phyloP scores from a whole-genome alignment of 2,329 filamentous ascomycete species.

The Sporothrix pallida region DNA sequence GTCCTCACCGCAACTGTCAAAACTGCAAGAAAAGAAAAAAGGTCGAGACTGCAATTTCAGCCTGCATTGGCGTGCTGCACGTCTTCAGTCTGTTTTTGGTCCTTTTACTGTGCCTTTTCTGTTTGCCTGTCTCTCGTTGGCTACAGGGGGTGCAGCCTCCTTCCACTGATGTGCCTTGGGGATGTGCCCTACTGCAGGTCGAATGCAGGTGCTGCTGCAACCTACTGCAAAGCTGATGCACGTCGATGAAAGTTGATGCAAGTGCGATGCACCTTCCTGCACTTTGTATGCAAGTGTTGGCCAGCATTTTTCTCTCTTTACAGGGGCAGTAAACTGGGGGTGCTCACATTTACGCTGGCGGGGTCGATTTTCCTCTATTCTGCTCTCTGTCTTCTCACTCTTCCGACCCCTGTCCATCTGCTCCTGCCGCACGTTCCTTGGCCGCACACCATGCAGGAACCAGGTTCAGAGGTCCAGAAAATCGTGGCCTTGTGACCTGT shows the following conservation, averaged over 20 bases:
- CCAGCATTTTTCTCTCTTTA: neutral
- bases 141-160: neutral
- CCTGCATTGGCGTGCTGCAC: conserved; percentile 29
- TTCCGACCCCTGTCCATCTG: neutral
- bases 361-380: neutral
- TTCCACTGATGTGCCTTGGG: neutral
- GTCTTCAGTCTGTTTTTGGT: neutral
- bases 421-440: conserved; percentile 3
- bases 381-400: neutral
- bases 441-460: conserved; percentile 28
- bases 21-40: neutral
- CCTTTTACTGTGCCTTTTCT: neutral
- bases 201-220: conserved; percentile 1
- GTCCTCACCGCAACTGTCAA: conserved; percentile 25
- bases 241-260: neutral
- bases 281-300: conserved; percentile 18
- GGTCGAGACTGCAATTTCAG: conserved; percentile 8
- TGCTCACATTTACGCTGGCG: conserved; percentile 29
- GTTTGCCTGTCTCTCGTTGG: neutral
- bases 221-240: conserved; percentile 9
- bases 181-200: neutral
- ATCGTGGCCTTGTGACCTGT: conserved; percentile 13
- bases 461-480: neutral
- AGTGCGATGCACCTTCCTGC: conserved; percentile 1
- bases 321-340: neutral